phyloP scores from a whole-genome alignment of 2,329 filamentous ascomycete species.

The Trichoderma citrinoviride region DNA sequence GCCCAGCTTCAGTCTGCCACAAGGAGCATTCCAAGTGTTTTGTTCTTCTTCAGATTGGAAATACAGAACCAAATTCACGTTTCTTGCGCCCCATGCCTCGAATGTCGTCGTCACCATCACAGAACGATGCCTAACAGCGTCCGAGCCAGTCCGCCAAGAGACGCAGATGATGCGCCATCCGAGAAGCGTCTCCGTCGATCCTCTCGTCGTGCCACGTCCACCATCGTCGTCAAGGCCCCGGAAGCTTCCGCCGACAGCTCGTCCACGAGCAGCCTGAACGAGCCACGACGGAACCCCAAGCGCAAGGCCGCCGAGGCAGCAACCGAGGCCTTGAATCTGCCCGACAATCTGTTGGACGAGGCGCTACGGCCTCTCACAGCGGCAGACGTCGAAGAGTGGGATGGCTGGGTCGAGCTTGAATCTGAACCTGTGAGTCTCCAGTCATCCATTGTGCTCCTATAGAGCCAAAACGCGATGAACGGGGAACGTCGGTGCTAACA shows the following conservation, averaged over 20 bases:
- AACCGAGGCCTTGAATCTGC: constrained; percentile 29
- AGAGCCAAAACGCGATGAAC: too few relatives aligned
- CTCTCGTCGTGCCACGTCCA: not conserved
- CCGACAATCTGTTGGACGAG: constrained; percentile 45
- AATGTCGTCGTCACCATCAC: too few relatives aligned
- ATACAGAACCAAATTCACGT: too few relatives aligned
- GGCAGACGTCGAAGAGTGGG: constrained; percentile 60
- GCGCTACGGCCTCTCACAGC: constrained; percentile 47
- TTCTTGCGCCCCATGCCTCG: too few relatives aligned
- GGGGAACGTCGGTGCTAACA: not conserved
- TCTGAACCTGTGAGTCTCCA: constrained; percentile 72
- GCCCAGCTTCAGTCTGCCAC: not conserved
- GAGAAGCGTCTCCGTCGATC: constrained; percentile 18
- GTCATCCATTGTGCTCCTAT: not conserved
- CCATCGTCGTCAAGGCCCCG: not conserved
- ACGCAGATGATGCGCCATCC: not conserved
- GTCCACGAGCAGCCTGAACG: constrained; percentile 23
- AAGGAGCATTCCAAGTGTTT: not conserved
- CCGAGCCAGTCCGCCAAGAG: not conserved
- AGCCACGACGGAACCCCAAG: constrained; percentile 42
- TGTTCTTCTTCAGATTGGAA: too few relatives aligned
- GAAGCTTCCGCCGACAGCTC: constrained; percentile 6
- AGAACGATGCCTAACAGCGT: not conserved
- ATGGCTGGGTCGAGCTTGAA: constrained; percentile 80
- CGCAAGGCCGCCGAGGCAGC: constrained; percentile 43